phyloP scores from a whole-genome alignment of 2,329 filamentous ascomycete genomes.

The Venturiaceae sp. region DNA sequence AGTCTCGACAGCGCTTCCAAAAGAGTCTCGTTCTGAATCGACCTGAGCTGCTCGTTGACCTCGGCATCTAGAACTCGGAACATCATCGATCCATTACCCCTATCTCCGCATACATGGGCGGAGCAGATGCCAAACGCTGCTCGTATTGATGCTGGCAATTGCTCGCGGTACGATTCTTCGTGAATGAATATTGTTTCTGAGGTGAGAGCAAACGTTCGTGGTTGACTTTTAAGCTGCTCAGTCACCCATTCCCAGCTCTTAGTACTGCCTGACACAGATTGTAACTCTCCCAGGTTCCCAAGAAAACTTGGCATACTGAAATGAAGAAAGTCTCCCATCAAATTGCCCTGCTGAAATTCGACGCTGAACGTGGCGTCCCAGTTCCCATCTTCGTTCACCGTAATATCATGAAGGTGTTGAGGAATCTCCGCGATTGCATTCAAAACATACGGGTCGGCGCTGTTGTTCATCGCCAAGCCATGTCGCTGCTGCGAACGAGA shows the following conservation, averaged over 20 bases:
- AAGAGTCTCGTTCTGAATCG: not conserved
- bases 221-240: not conserved
- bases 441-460: no score
- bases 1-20: slow-evolving; percentile 2
- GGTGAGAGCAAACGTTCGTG: not conserved
- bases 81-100: not conserved
- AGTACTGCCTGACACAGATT: not conserved
- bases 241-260: slow-evolving; percentile 6
- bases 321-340: not conserved
- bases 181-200: slow-evolving; percentile 2
- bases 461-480: no score
- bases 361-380: not conserved
- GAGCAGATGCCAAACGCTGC: slow-evolving; percentile 4
- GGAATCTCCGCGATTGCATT: no score
- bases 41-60: not conserved
- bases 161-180: not conserved
- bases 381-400: no score
- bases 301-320: slow-evolving; percentile 4
- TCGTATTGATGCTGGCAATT: not conserved
- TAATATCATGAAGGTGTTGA: no score
- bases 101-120: not conserved
- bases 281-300: slow-evolving; percentile 3
- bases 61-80: not conserved
- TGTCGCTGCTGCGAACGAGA: no score
- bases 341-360: no score